Percentiles rank a stretch among this genome's conserved stretches.
phyloP scores from a whole-genome alignment of 2,329 filamentous ascomycete species.

The Nemania sp. region DNA sequence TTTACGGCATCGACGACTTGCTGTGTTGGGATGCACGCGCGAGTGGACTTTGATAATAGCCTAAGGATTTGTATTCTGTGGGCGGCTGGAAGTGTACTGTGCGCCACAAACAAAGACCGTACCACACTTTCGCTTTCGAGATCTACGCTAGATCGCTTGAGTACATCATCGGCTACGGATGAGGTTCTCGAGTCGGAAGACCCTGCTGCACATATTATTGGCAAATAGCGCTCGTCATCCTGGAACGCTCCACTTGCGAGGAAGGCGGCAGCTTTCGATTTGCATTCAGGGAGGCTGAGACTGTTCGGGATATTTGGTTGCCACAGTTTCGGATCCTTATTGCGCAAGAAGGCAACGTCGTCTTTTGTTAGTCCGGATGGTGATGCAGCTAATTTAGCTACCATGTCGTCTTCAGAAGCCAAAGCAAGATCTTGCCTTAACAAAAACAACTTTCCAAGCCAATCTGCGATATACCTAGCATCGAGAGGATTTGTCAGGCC shows the following conservation, averaged over 20 bases:
- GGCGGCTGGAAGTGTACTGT: conserved; percentile 71
- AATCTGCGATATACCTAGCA: conserved; percentile 70
- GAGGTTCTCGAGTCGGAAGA: conserved; percentile 81
- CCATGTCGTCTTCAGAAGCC: conserved; percentile 31
- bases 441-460: conserved; percentile 78
- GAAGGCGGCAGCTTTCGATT: conserved; percentile 69
- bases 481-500: conserved; percentile 70
- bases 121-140: conserved; percentile 71
- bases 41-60: conserved; percentile 75
- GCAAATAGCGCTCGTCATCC: conserved; percentile 80
- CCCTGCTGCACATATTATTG: conserved; percentile 80
- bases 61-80: conserved; percentile 77
- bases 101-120: conserved; percentile 69
- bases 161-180: conserved; percentile 82
- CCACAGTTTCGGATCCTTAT: conserved; percentile 71
- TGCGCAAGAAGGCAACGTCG: conserved; percentile 71
- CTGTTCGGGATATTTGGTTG: conserved; percentile 62
- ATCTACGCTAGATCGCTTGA: conserved; percentile 77
- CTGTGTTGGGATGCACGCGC: conserved; percentile 69
- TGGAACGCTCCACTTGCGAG: conserved; percentile 84
- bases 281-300: conserved; percentile 69
- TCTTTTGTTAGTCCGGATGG: conserved; percentile 63
- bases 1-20: conserved; percentile 71
- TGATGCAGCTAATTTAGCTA: conserved; percentile 37
- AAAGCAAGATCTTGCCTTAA: conserved; percentile 54